These are phyloP conservation scores for Ilex aquifolium DNA, from an alignment of 257 asterid genomes.

Conservation along the genomic window DNA sequence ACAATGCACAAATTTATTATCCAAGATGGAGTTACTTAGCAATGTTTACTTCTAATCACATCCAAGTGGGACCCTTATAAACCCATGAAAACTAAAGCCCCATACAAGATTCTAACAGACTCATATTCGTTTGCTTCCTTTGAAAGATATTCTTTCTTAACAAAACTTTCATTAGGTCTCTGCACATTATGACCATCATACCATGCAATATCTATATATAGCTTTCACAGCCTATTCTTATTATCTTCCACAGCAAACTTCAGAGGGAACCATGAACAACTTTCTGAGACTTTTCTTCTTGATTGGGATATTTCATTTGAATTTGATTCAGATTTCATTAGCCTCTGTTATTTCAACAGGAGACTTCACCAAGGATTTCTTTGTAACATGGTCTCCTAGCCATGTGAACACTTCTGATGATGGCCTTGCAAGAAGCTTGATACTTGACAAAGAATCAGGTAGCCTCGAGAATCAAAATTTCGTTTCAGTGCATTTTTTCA, in stretches of 20 bases:
- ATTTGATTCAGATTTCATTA: slow-evolving; percentile 21
- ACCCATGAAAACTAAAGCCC: neutral
- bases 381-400: slow-evolving; percentile 67
- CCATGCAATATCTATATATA: slow-evolving; percentile 33
- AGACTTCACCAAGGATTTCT: slow-evolving; percentile 79
- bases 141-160: slow-evolving; percentile 73
- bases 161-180: slow-evolving; percentile 34
- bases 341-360: slow-evolving; percentile 71
- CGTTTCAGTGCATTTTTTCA: neutral
- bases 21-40: no score
- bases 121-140: slow-evolving; percentile 50
- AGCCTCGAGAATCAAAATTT: neutral
- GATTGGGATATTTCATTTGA: slow-evolving; percentile 5
- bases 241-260: slow-evolving; percentile 1
- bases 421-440: slow-evolving; percentile 54
- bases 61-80: no score
- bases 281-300: slow-evolving; percentile 16
- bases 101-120: slow-evolving; percentile 6
- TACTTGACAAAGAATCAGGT: slow-evolving; percentile 72
- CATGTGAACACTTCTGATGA: slow-evolving; percentile 72
- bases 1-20: no score
- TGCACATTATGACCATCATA: slow-evolving; percentile 20
- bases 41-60: no score
- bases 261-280: slow-evolving; percentile 15
- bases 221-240: neutral